Conservation (phyloP, 2,329 filamentous ascomycete species). For the Sarocladiaceae sp. region DNA sequence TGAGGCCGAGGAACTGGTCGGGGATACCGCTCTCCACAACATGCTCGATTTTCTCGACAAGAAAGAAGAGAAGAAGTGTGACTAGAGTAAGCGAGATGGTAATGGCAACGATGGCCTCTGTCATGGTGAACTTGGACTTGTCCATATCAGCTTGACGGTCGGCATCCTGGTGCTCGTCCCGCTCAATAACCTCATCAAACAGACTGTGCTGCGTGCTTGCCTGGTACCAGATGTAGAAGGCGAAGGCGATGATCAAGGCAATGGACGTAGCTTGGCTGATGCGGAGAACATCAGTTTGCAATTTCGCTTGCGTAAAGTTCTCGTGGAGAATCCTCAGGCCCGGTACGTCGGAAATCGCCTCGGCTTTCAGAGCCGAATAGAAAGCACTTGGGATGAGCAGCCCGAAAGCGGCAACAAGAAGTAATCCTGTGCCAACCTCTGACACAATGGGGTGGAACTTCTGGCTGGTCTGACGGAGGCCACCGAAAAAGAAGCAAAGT, state of each 20-base stretch:
- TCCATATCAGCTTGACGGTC: constrained; percentile 50
- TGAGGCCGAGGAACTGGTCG: constrained; percentile 41
- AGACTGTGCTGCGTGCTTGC: constrained; percentile 59
- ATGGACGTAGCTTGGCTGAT: constrained; percentile 59
- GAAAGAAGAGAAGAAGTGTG: constrained; percentile 57
- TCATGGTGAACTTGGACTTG: constrained; percentile 60
- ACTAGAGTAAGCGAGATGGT: constrained; percentile 51
- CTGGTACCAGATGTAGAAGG: constrained; percentile 53
- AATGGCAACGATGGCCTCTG: constrained; percentile 56
- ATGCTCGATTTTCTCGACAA: constrained; percentile 59
- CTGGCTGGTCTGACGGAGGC: constrained; percentile 51
- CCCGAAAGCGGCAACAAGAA: constrained; percentile 50
- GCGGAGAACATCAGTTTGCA: constrained; percentile 42
- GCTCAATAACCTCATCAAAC: constrained; percentile 49
- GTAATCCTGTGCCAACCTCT: constrained; percentile 59
- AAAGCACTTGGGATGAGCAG: constrained; percentile 29
- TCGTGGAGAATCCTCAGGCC: constrained; percentile 18
- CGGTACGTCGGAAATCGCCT: constrained; percentile 17
- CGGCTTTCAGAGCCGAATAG: constrained; percentile 28
- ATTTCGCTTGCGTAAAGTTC: constrained; percentile 24
- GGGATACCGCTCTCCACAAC: constrained; percentile 29
- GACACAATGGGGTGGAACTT: constrained; percentile 60
- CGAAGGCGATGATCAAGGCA: constrained; percentile 54
- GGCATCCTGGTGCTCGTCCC: constrained; percentile 44
- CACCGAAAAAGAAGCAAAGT: constrained; percentile 61